A percentile compares a stretch with the other conserved stretches of the same genome.
These are phyloP conservation scores for Aspergillus ruber DNA, from an alignment of 2,329 filamentous ascomycete species.

Conservation along the genomic window DNA sequence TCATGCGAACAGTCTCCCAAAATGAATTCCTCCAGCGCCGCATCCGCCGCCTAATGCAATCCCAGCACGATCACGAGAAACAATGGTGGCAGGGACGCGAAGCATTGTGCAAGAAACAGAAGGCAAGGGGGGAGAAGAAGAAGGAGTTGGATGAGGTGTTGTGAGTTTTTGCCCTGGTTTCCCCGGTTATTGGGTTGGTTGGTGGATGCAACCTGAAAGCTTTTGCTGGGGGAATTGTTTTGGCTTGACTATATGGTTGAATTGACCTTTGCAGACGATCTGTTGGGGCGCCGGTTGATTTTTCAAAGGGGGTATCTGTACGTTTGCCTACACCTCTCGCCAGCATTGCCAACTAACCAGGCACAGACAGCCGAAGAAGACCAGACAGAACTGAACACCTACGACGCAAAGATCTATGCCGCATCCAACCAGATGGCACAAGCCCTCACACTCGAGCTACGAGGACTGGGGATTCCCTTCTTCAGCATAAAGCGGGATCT, in stretches of 20 bases:
- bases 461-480: conserved; percentile 54
- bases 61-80: conserved; percentile 57
- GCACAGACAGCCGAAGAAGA: conserved; percentile 42
- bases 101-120: conserved; percentile 47
- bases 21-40: conserved; percentile 40
- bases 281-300: conserved; percentile 38
- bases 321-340: too few species aligned
- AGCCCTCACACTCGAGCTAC: conserved; percentile 52
- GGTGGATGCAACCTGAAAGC: too few species aligned
- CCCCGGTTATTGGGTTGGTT: not conserved
- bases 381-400: conserved; percentile 50
- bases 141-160: conserved; percentile 50
- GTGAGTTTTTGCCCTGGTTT: conserved; percentile 29
- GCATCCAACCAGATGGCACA: conserved; percentile 54
- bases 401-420: conserved; percentile 57
- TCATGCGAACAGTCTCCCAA: conserved; percentile 44
- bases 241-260: not conserved
- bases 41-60: conserved; percentile 53
- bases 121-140: conserved; percentile 47
- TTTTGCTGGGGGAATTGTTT: too few species aligned
- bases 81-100: conserved; percentile 54
- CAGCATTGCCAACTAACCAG: conserved; percentile 1
- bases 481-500: conserved; percentile 29
- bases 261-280: conserved; percentile 30
- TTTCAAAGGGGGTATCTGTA: conserved; percentile 26